Percentiles rank a stretch among this genome's conserved stretches.
Conservation (phyloP, 805 yeast species). For the Nakazawaea ishiwadae region DNA sequence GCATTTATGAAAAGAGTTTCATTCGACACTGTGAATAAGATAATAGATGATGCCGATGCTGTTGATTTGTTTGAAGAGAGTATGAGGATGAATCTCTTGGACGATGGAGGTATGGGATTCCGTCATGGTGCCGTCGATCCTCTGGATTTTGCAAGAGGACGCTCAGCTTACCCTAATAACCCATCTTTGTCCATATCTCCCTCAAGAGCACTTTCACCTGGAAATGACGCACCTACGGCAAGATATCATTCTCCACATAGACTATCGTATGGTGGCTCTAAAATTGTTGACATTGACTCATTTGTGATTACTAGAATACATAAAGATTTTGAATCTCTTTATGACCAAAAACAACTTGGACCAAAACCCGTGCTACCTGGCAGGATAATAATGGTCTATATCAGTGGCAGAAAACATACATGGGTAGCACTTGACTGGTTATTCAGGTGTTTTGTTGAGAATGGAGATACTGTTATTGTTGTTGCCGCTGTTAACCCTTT, state of each 20-base stretch:
- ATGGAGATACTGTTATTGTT: conserved; percentile 66
- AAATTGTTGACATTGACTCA: conserved; percentile 34
- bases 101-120: conserved; percentile 13
- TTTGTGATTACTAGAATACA: conserved; percentile 44
- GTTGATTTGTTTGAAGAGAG: neutral
- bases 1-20: conserved; percentile 9
- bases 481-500: conserved; percentile 44
- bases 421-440: conserved; percentile 83
- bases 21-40: conserved; percentile 10
- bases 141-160: conserved; percentile 2
- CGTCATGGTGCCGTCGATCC: conserved; percentile 6
- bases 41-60: conserved; percentile 1
- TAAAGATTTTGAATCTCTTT: conserved; percentile 41
- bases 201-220: conserved; percentile 1
- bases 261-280: conserved; percentile 26
- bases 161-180: neutral
- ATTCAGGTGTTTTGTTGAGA: conserved; percentile 45
- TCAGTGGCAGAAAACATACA: conserved; percentile 69
- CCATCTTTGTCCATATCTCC: neutral
- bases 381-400: conserved; percentile 56
- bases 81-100: conserved; percentile 4
- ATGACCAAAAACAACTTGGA: conserved; percentile 29
- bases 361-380: conserved; percentile 40
- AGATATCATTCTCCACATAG: conserved; percentile 7
- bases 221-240: neutral